Evolutionary conservation across 768 basidiomycete species (phyloP).

Genomic region (Termitomyces sp.): DNA sequence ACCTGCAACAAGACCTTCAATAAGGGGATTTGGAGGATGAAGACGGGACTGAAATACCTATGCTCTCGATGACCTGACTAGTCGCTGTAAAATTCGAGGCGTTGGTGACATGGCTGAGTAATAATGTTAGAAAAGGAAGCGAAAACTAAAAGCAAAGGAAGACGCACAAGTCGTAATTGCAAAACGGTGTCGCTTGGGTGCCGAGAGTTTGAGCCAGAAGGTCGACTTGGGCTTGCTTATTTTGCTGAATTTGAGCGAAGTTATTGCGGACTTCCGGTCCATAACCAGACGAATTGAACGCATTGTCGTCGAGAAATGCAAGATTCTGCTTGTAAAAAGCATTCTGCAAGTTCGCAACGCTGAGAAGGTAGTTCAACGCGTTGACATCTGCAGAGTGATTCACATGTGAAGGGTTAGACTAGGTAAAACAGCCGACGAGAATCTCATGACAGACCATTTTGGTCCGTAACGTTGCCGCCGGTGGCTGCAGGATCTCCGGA

Average conservation of each 20-base stretch:
- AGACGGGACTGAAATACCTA: conserved; percentile 4
- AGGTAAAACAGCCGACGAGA: conserved; percentile 3
- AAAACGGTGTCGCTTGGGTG: conserved; percentile 40
- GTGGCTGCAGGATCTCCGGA: neutral
- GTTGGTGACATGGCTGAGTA: conserved; percentile 13
- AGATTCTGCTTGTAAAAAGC: conserved; percentile 20
- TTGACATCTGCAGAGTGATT: conserved; percentile 8
- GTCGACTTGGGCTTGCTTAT: conserved; percentile 16
- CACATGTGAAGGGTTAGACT: neutral
- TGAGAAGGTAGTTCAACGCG: conserved; percentile 14
- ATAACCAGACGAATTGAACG: conserved; percentile 16
- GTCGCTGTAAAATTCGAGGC: conserved; percentile 14
- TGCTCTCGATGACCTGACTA: conserved; percentile 15
- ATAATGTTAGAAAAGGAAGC: neutral
- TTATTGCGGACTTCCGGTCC: conserved; percentile 10
- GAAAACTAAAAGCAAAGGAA: neutral
- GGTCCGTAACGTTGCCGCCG: conserved; percentile 6
- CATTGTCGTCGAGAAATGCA: conserved; percentile 12
- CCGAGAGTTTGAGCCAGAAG: conserved; percentile 34
- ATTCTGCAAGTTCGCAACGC: conserved; percentile 16
- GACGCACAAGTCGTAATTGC: conserved; percentile 50
- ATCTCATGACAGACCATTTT: conserved; percentile 13
- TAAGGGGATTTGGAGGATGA: neutral
- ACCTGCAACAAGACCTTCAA: conserved; percentile 15
- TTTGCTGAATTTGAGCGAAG: conserved; percentile 15